Conservation (phyloP, 768 basidiomycete species). For the Tricholoma terreum region DNA sequence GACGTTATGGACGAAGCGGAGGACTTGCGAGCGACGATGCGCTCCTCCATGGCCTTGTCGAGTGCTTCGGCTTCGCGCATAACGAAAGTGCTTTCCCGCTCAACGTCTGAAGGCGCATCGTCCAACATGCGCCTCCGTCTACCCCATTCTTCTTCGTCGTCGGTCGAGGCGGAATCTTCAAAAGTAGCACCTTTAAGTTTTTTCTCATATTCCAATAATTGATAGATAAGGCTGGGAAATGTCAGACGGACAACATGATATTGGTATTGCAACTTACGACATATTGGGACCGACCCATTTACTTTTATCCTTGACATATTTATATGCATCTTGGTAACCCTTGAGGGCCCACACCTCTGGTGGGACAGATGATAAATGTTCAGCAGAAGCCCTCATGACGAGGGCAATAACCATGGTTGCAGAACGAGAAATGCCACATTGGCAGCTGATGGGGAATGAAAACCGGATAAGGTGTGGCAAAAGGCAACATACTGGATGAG, state of each 20-base stretch:
- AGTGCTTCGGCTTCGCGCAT: constrained; percentile 79
- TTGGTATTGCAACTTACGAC: constrained; percentile 57
- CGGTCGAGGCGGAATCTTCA: constrained; percentile 52
- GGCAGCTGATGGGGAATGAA: constrained; percentile 56
- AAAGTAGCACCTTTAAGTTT: constrained; percentile 55
- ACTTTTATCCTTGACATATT: constrained; percentile 87
- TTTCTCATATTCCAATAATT: constrained; percentile 89
- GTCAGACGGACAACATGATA: constrained; percentile 13
- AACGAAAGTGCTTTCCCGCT: constrained; percentile 53
- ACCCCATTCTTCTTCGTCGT: constrained; percentile 81
- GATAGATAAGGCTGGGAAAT: constrained; percentile 77
- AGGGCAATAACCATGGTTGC: constrained; percentile 89
- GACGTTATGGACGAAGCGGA: constrained; percentile 64
- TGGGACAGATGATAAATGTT: constrained; percentile 60
- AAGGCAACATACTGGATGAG: constrained; percentile 72
- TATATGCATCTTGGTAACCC: constrained; percentile 89
- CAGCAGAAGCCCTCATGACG: constrained; percentile 89
- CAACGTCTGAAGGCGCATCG: constrained; percentile 48
- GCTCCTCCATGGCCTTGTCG: constrained; percentile 86
- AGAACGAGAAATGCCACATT: constrained; percentile 90
- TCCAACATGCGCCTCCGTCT: constrained; percentile 63
- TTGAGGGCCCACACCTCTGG: constrained; percentile 75
- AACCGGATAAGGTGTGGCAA: constrained; percentile 15
- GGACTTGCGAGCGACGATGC: constrained; percentile 69
- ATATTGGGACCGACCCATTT: constrained; percentile 90